Conservation (phyloP, 345 rosid genomes). For the Hirschfeldia incana region DNA sequence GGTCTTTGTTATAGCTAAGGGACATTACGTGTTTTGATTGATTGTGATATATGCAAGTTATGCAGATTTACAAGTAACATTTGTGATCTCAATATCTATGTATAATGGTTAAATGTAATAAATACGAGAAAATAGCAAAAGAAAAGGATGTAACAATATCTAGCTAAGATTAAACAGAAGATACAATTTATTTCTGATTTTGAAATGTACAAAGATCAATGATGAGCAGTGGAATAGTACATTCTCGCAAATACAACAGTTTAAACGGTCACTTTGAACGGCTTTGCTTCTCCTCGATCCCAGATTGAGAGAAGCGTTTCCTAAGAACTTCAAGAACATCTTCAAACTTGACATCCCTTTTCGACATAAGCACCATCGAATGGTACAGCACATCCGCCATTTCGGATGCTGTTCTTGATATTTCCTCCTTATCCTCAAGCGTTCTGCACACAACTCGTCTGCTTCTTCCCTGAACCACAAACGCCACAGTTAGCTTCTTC, state of each 20-base stretch:
- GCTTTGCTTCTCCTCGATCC: conserved; percentile 71
- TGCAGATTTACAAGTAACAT: too few relatives aligned
- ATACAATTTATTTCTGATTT: neutral
- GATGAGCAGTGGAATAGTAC: neutral
- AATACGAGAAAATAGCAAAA: too few relatives aligned
- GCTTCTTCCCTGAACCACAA: conserved; percentile 68
- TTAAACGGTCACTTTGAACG: conserved; percentile 29
- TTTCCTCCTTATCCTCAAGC: conserved; percentile 69
- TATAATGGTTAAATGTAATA: too few relatives aligned
- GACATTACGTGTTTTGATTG: too few relatives aligned
- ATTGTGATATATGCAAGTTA: too few relatives aligned
- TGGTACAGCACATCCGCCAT: conserved; percentile 85
- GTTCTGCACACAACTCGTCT: conserved; percentile 83
- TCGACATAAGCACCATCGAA: conserved; percentile 68
- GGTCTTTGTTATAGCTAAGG: too few relatives aligned
- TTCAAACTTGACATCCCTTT: conserved; percentile 55
- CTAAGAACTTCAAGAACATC: conserved; percentile 62
- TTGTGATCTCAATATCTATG: too few relatives aligned
- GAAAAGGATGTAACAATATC: too few relatives aligned
- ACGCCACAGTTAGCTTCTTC: neutral
- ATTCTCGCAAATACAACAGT: neutral
- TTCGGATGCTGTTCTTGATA: conserved; percentile 60
- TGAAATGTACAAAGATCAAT: neutral
- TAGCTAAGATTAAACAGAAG: neutral
- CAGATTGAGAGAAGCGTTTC: conserved; percentile 62